A percentile compares a stretch with the other conserved stretches of the same genome.
Conservation (phyloP, 108 stramenopile species). For the Cyclotella atomus region DNA sequence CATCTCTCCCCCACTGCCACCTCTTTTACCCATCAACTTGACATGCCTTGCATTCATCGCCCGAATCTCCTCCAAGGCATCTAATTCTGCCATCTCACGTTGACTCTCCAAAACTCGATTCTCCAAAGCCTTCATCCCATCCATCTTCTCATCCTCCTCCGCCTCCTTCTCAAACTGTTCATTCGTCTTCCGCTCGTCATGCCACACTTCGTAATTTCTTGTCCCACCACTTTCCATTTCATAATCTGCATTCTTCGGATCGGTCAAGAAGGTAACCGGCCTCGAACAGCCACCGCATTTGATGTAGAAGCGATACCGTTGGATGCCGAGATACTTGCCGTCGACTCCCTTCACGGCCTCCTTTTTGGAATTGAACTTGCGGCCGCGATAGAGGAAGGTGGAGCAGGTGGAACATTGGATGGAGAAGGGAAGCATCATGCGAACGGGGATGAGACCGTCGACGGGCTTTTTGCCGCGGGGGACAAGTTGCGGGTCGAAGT, state of each 20-base stretch:
- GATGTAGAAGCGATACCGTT: constrained; percentile 93
- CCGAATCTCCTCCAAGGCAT: constrained; percentile 93
- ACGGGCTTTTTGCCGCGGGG: constrained; percentile 88
- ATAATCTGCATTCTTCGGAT: constrained; percentile 97
- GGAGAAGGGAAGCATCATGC: constrained; percentile 98
- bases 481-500: constrained; percentile 94
- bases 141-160: constrained; percentile 87
- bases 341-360: constrained; percentile 88
- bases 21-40: constrained; percentile 45
- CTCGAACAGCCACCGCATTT: constrained; percentile 91
- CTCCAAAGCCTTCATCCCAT: constrained; percentile 95
- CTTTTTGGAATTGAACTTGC: constrained; percentile 97
- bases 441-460: constrained; percentile 88
- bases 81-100: constrained; percentile 95
- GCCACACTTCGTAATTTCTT: constrained; percentile 94
- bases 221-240: constrained; percentile 96
- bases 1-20: constrained; percentile 28
- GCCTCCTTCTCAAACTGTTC: constrained; percentile 61
- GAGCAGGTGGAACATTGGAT: constrained; percentile 93
- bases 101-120: constrained; percentile 95
- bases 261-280: constrained; percentile 93
- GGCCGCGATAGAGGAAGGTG: constrained; percentile 94
- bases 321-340: constrained; percentile 95
- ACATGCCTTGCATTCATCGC: constrained; percentile 88
- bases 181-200: constrained; percentile 83